phyloP scores from a whole-genome alignment of 331 rosid species.

The Dryas integrifolia region DNA sequence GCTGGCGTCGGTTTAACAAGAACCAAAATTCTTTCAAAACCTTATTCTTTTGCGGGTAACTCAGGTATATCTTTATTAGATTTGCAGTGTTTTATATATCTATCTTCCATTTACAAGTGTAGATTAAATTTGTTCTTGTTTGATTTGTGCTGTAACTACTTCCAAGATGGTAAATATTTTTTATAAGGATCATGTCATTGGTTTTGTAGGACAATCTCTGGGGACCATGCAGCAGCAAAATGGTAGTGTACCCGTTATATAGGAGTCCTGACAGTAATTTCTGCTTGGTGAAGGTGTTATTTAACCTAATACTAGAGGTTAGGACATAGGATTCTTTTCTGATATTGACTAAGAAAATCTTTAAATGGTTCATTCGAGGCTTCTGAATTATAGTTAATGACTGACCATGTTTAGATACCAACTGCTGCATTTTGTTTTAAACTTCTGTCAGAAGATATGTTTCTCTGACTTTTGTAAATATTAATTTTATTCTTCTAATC shows the following conservation, averaged over 20 bases:
- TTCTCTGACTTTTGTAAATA: slow-evolving; percentile 1
- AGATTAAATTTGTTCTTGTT: background rate
- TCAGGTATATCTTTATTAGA: slow-evolving; percentile 50
- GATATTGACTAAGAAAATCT: slow-evolving; percentile 45
- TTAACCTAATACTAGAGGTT: slow-evolving; percentile 52
- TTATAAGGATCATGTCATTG: slow-evolving; percentile 34
- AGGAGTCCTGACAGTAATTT: slow-evolving; percentile 41
- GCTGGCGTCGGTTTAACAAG: slow-evolving; percentile 58
- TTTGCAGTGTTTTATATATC: slow-evolving; percentile 11
- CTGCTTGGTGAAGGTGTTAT: slow-evolving; percentile 46
- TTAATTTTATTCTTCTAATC: background rate
- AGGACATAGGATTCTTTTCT: slow-evolving; percentile 57
- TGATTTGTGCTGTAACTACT: slow-evolving; percentile 14
- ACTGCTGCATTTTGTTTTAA: slow-evolving; percentile 1
- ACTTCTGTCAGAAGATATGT: background rate
- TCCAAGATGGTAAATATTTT: slow-evolving; percentile 17
- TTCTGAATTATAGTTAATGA: slow-evolving; percentile 44
- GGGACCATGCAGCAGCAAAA: slow-evolving; percentile 64
- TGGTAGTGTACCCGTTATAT: slow-evolving; percentile 70
- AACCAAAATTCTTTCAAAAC: slow-evolving; percentile 52
- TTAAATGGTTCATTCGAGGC: slow-evolving; percentile 50
- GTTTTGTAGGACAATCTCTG: slow-evolving; percentile 71
- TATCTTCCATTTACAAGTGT: background rate
- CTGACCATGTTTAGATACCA: slow-evolving; percentile 36
- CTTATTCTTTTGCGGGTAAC: slow-evolving; percentile 60